Conservation (phyloP, 1,139 yeast species). For the Saccharomycopsis phalli region DNA sequence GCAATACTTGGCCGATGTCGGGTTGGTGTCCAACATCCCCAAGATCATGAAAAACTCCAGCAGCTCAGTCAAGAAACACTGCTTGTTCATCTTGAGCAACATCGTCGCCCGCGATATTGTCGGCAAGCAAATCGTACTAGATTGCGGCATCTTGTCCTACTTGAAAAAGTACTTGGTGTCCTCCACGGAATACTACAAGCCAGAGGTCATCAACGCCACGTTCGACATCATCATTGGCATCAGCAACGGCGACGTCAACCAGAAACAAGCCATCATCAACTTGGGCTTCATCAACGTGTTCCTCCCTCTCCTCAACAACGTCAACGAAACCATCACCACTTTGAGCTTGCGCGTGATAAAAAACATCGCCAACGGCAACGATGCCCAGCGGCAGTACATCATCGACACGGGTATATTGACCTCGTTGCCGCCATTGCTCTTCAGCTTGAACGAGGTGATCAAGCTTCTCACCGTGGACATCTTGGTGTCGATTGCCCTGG, state of each 20-base stretch:
- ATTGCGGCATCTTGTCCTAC: conserved; percentile 18
- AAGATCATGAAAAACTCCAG: conserved; percentile 17
- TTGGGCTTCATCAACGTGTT: conserved; percentile 19
- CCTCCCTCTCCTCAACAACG: conserved; percentile 19
- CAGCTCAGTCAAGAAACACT: conserved; percentile 19
- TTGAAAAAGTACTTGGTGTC: conserved; percentile 19
- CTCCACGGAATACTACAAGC: conserved; percentile 19
- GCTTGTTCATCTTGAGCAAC: conserved; percentile 18
- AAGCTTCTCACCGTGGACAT: conserved; percentile 14
- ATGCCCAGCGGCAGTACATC: conserved; percentile 18
- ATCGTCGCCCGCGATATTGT: conserved; percentile 10
- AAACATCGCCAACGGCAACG: conserved; percentile 16
- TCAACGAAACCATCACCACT: conserved; percentile 20
- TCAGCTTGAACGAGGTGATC: conserved; percentile 19
- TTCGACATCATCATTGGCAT: conserved; percentile 19
- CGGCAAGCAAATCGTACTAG: conserved; percentile 17
- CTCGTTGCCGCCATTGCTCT: conserved; percentile 18
- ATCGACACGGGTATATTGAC: conserved; percentile 18
- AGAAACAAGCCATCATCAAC: conserved; percentile 18
- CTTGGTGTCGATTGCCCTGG: conserved; percentile 16
- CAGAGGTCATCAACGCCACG: conserved; percentile 19
- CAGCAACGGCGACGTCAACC: conserved; percentile 15
- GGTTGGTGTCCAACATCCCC: conserved; percentile 16
- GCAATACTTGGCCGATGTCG: conserved; percentile 17
- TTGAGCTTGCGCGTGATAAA: conserved; percentile 17